Evolutionary conservation across 2,329 filamentous ascomycete genomes (phyloP).

Genomic region (Paecilomyces formosus): DNA sequence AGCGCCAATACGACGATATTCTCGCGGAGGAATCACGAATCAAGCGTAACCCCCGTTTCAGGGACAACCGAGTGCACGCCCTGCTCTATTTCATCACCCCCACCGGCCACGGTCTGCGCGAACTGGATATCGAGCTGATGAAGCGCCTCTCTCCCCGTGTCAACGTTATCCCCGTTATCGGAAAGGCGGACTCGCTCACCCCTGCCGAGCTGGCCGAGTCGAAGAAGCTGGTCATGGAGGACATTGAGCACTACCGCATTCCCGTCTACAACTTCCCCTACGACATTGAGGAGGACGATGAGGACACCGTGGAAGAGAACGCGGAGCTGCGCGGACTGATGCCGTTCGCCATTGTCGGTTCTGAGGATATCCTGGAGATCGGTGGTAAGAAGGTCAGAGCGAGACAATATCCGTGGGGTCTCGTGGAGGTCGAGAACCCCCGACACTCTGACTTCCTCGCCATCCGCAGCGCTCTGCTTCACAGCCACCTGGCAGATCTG

Average conservation of each 20-base stretch:
- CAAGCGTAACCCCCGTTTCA: conserved; percentile 99
- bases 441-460: conserved; percentile 98
- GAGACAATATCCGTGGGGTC: conserved; percentile 97
- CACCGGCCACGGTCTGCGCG: conserved; percentile 92
- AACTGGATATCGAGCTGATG: conserved; percentile 99
- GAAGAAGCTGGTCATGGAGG: conserved; percentile 99
- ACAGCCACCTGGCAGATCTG: conserved; percentile 94
- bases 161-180: conserved; percentile 98
- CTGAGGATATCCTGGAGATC: conserved; percentile 90
- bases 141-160: conserved; percentile 96
- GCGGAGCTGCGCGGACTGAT: conserved; percentile 94
- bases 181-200: conserved; percentile 94
- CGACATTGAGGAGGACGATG: conserved; percentile 98
- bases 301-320: conserved; percentile 98
- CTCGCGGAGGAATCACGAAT: conserved; percentile 98
- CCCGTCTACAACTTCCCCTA: conserved; percentile 99
- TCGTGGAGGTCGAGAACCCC: conserved; percentile 98
- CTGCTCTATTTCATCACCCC: conserved; percentile 99
- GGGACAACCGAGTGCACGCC: conserved; percentile 96
- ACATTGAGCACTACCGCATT: conserved; percentile 99
- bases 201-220: conserved; percentile 95
- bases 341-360: conserved; percentile 98
- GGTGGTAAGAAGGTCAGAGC: conserved; percentile 87
- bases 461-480: conserved; percentile 89
- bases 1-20: conserved; percentile 99